Conservation (phyloP, 805 yeast species). For the Saturnispora saitoi region DNA sequence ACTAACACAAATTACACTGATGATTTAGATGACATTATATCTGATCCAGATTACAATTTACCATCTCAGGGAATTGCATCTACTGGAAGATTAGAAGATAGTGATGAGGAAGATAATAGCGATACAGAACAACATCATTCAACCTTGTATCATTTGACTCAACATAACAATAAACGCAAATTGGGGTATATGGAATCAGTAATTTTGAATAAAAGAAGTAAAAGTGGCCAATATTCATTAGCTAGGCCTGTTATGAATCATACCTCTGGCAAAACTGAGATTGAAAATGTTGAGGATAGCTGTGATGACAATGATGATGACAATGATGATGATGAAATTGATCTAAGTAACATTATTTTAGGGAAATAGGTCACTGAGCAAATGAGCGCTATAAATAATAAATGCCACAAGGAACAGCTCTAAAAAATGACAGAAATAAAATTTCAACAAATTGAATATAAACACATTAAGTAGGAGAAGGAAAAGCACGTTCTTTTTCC, state of each 20-base stretch:
- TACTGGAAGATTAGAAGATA: background rate
- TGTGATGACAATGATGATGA: conserved; percentile 2
- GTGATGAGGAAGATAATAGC: conserved; percentile 1
- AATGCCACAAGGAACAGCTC: background rate
- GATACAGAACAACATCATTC: conserved; percentile 3
- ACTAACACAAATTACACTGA: conserved; percentile 3
- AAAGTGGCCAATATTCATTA: background rate
- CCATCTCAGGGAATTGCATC: background rate
- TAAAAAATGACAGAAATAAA: background rate
- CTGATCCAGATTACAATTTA: conserved; percentile 4
- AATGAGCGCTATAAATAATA: background rate
- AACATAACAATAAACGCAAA: background rate
- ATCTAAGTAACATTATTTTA: conserved; percentile 5
- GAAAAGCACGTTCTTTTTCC: background rate
- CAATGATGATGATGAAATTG: background rate
- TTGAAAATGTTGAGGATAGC: conserved; percentile 4
- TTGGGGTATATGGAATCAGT: background rate
- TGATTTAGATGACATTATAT: conserved; percentile 6
- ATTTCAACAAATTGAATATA: background rate
- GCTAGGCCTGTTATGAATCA: background rate
- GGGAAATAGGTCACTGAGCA: conserved; percentile 4
- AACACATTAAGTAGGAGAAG: background rate
- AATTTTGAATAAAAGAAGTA: background rate
- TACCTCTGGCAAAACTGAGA: conserved; percentile 1
- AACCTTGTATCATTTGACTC: background rate